These are phyloP conservation scores for Pyrus bretschneideri DNA, from an alignment of 306 rosid genomes.

Conservation along the genomic window DNA sequence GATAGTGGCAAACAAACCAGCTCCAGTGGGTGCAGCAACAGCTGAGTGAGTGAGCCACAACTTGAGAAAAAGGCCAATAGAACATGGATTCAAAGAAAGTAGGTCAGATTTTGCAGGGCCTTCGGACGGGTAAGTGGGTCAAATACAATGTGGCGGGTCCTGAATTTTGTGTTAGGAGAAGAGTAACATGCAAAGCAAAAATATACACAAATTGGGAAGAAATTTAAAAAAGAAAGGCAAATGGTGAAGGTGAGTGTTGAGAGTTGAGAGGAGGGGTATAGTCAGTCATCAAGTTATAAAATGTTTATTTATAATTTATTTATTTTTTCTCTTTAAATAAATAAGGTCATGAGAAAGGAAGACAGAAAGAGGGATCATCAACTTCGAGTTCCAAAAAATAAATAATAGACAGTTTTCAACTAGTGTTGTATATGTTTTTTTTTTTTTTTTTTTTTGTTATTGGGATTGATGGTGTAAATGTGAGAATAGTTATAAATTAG, in stretches of 20 bases:
- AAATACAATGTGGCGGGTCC: not conserved
- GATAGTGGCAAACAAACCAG: constrained; percentile 58
- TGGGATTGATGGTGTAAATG: constrained; percentile 36
- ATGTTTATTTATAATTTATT: constrained; percentile 42
- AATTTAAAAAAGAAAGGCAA: constrained; percentile 19
- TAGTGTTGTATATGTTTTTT: constrained; percentile 14
- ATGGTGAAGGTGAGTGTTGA: constrained; percentile 11
- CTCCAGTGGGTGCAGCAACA: constrained; percentile 34
- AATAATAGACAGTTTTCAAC: constrained; percentile 12
- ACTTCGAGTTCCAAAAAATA: constrained; percentile 31
- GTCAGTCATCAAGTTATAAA: constrained; percentile 30
- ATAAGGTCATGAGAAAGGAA: constrained; percentile 33
- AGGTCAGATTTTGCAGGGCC: constrained; percentile 9
- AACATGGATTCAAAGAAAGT: not conserved
- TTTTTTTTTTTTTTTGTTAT: constrained; percentile 1
- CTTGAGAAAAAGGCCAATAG: not conserved
- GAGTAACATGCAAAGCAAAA: not conserved
- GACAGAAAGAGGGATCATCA: not conserved
- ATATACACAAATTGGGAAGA: not conserved
- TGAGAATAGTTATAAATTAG: constrained; percentile 25
- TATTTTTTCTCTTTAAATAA: constrained; percentile 54
- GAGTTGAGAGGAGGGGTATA: not conserved
- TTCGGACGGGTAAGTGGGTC: constrained; percentile 6
- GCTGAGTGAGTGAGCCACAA: constrained; percentile 11
- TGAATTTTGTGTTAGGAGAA: constrained; percentile 6